Evolutionary conservation across 2,329 filamentous ascomycete species (phyloP).

Genomic region (Talaromyces marneffei): DNA sequence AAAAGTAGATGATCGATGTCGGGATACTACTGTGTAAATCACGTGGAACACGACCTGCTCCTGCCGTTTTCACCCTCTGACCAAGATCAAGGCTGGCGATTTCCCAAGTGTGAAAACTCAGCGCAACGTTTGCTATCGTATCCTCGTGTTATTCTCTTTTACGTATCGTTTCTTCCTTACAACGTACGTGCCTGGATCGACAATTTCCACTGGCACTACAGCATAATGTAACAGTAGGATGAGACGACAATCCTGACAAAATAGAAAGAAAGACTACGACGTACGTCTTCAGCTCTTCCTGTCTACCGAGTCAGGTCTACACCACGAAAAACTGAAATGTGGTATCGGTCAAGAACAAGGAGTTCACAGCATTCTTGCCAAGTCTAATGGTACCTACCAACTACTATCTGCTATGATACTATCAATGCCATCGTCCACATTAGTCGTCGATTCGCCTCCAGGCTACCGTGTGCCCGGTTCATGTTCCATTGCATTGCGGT

Average conservation of each 20-base stretch:
- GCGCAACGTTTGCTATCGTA: background rate
- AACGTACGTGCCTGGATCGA: background rate
- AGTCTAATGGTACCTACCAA: conserved; percentile 5
- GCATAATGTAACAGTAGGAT: background rate
- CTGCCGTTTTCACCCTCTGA: background rate
- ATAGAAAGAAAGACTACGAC: background rate
- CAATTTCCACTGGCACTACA: background rate
- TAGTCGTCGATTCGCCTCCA: background rate
- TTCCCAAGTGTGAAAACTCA: background rate
- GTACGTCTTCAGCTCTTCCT: background rate
- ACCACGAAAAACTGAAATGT: background rate
- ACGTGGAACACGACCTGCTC: background rate
- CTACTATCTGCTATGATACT: background rate
- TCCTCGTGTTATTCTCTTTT: background rate
- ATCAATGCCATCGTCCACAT: background rate
- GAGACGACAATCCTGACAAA: background rate
- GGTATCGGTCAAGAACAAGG: background rate
- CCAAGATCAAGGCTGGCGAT: background rate
- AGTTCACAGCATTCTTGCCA: conserved; percentile 6
- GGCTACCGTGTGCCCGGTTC: background rate
- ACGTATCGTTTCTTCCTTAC: background rate
- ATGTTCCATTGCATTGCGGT: background rate
- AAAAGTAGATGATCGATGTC: background rate
- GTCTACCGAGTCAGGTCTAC: no score
- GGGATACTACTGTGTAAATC: background rate